These are phyloP conservation scores for Nannochloropsis salina DNA, from an alignment of 108 stramenopile species.

Conservation along the genomic window DNA sequence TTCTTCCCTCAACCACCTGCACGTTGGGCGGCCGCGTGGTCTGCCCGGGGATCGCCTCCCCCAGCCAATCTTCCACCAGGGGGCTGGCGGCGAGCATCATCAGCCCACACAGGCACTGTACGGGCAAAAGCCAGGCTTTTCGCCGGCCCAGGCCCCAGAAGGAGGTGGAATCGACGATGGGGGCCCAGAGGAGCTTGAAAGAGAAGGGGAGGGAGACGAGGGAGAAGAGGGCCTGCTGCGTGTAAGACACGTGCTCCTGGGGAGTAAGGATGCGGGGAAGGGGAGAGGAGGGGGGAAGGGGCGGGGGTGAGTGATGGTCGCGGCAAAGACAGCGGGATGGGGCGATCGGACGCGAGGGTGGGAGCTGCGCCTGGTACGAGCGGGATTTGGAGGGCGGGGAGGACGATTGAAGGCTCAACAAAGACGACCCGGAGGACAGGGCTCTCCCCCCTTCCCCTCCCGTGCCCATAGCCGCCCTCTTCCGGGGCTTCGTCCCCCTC, in stretches of 20 bases:
- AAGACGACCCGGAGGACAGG: too few species aligned
- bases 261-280: background rate
- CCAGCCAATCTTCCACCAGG: slow-evolving; percentile 48
- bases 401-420: too few species aligned
- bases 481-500: background rate
- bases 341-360: too few species aligned
- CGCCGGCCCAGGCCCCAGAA: slow-evolving; percentile 76
- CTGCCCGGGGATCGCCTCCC: slow-evolving; percentile 43
- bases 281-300: background rate
- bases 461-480: background rate
- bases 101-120: slow-evolving; percentile 79
- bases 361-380: too few species aligned
- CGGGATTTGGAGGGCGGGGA: too few species aligned
- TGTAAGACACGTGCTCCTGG: slow-evolving; percentile 63
- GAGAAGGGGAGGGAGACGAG: slow-evolving; percentile 92
- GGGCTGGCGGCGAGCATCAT: slow-evolving; percentile 50
- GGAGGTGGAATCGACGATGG: slow-evolving; percentile 92
- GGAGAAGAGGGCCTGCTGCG: slow-evolving; percentile 89
- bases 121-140: slow-evolving; percentile 95
- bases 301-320: background rate
- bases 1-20: slow-evolving; percentile 65
- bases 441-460: slow-evolving; percentile 25
- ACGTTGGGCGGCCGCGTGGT: slow-evolving; percentile 60
- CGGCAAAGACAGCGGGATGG: background rate
- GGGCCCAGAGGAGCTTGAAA: slow-evolving; percentile 95